Evolutionary conservation across 1,284 basidiomycete species (phyloP), one percentile per base, ranked within the genome.

Genomic region (Inonotus hispidus): DNA sequence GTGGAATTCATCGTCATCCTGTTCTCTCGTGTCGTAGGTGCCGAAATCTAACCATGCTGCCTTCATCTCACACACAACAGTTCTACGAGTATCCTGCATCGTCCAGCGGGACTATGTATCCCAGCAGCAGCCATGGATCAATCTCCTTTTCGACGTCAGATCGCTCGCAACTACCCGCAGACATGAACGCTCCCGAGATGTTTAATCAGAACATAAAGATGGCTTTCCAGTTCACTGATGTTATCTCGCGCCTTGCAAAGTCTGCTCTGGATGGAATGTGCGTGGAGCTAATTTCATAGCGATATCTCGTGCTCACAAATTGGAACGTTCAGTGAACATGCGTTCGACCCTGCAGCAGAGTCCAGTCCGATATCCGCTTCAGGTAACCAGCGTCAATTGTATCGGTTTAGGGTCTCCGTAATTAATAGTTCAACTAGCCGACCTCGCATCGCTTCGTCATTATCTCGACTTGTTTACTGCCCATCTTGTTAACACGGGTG

Each of bases 131-230:
- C 25, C 45, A 29, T 46, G 57, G n/a, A 5, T 58, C 45, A 7
- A 16, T 59, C 25, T 54, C 58, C 23, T 60, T 60, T 43, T 19
- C 23, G 43, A 35, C 45, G 27, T 25, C 45, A 11, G 39, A 13
- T 10, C 47, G 21, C 11, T 37, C 58, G 11, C 39, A 47, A 23
- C 19, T 59, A 39, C 52, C 49, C 29, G 39, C 56, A 19, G 62
- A 63, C 37, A 43, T 58, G 35, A 60, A 63, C 32, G 21, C 58
- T 14, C 62, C 62, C 23, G 62, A 63, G 19, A 37, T 56, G 21
- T 60, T 63, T 27, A 59, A 56, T n/a, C 47, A 59, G 16, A 63
- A 63, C 47, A 45, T 63, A 37, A 59, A 60, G 35, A 23, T 53
- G 8, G 58, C 62, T 4, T n/a, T 60, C 16, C 58, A 60, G 29